Base-by-base conservation (phyloP, 208 protist genomes). In the Angomonas desouzai region DNA sequence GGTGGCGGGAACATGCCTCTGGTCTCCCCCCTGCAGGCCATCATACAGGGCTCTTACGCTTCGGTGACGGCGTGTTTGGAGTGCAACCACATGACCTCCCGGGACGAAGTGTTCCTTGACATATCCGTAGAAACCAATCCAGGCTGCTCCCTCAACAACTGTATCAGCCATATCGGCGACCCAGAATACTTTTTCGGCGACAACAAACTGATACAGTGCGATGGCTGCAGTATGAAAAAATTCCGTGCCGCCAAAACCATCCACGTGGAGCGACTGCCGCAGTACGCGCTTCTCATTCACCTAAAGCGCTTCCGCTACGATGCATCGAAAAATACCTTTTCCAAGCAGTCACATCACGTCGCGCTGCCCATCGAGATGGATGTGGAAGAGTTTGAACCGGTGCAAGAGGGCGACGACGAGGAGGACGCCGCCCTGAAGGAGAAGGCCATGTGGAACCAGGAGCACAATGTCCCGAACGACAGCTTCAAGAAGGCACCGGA, bases 261-360 rank as follows among this genome's bases (percentile, higher is more conserved):
- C 23, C 80, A 82, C 61, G 78, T 97, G 40, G 81, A 94, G 75
- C 77, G 82, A 53, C 73, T 91, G 10, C 93, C 93, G 10, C 76
- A 89, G 68, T 92, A 94, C 49, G 84, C 84, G 10, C 74, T 97
- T 13, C 64, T 94, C 9, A 75, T 97, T 27, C 93, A 97, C 51
- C 72, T 97, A 1, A 97, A 97, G 64, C 81, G 93, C 9, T 97
- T 97, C 74, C 89, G 89, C 30, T 97, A 93, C 73, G 77, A 92
- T 47, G 81, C 85, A 48, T 77, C 76, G 57, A 77, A 64, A 53
- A 66, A 81, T 16, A 65, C 7, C 30, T 89, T 92, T 64, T 78
- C 64, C 55, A 97, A 97, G 66, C 77, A 84, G 43, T 72, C 82
- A 23, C 81, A 93, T 53, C 88, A 95, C 65, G 87, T 97, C 10